Conservation (phyloP, 768 basidiomycete species). For the Boletus subcaerulescens region DNA sequence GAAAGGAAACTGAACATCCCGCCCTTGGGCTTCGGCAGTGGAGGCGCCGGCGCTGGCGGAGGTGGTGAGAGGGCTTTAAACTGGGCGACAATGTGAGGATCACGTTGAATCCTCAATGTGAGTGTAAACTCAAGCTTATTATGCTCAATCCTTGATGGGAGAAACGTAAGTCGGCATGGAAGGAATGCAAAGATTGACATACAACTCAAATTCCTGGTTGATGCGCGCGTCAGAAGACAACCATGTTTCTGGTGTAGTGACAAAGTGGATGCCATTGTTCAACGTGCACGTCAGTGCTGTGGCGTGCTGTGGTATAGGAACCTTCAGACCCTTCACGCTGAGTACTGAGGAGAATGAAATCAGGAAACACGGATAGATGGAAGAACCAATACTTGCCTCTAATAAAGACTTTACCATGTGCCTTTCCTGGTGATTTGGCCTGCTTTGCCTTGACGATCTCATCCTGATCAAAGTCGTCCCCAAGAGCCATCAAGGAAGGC, state of each 20-base stretch:
- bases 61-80: constrained; percentile 62
- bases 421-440: constrained; percentile 48
- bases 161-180: background rate
- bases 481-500: constrained; percentile 29
- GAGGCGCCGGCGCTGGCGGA: constrained; percentile 43
- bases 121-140: constrained; percentile 95
- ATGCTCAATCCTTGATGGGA: constrained; percentile 72
- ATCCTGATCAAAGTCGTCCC: constrained; percentile 30
- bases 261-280: constrained; percentile 96
- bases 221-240: constrained; percentile 59
- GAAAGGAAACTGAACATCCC: constrained; percentile 77
- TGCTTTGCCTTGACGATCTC: constrained; percentile 20
- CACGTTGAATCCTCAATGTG: constrained; percentile 80
- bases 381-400: constrained; percentile 53
- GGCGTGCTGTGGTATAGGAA: constrained; percentile 75
- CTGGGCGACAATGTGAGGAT: constrained; percentile 80
- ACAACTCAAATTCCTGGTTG: constrained; percentile 92
- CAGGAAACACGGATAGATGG: background rate
- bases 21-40: constrained; percentile 52
- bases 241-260: constrained; percentile 80
- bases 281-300: constrained; percentile 82
- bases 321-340: constrained; percentile 64
- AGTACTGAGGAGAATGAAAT: constrained; percentile 49
- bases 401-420: constrained; percentile 92
- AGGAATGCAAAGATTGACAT: constrained; percentile 28